These are phyloP conservation scores for Capronia coronata DNA, from an alignment of 2,329 filamentous ascomycete species.

Conservation along the genomic window DNA sequence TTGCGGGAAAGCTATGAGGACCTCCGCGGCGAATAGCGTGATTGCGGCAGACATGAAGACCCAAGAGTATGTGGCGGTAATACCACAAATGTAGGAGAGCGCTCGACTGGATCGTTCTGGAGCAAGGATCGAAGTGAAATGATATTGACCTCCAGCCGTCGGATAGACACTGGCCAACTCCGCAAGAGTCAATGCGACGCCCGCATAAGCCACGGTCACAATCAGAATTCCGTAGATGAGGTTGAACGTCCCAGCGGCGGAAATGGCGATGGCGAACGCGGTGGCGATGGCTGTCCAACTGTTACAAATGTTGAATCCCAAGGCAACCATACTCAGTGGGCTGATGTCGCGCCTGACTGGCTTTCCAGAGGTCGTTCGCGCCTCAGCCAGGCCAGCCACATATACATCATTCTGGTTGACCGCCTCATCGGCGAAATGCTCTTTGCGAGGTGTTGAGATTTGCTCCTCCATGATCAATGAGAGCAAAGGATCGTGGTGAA, in stretches of 20 bases:
- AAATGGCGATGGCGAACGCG: conserved; percentile 23
- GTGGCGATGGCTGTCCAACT: conserved; percentile 27
- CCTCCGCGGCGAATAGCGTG: conserved; percentile 33
- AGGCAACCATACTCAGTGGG: conserved; percentile 21
- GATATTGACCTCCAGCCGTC: conserved; percentile 39
- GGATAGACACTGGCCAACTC: conserved; percentile 39
- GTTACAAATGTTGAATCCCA: conserved; percentile 28
- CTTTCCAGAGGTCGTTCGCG: background rate
- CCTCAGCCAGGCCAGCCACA: background rate
- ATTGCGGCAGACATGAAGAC: conserved; percentile 30
- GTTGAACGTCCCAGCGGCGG: conserved; percentile 23
- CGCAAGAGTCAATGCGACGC: conserved; percentile 31
- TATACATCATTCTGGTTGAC: no score
- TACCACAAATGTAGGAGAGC: conserved; percentile 31
- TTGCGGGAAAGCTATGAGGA: conserved; percentile 32
- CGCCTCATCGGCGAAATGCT: no score
- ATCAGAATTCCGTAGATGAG: conserved; percentile 32
- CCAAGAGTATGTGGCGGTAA: conserved; percentile 39
- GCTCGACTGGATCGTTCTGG: conserved; percentile 22
- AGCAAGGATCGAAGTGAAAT: conserved; percentile 36
- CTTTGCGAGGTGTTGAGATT: no score
- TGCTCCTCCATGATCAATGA: no score
- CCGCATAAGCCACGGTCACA: conserved; percentile 25
- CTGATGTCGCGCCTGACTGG: conserved; percentile 1
- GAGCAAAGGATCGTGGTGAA: no score